phyloP scores from a whole-genome alignment of 1,284 basidiomycete species.

The Termitomyces sp. region DNA sequence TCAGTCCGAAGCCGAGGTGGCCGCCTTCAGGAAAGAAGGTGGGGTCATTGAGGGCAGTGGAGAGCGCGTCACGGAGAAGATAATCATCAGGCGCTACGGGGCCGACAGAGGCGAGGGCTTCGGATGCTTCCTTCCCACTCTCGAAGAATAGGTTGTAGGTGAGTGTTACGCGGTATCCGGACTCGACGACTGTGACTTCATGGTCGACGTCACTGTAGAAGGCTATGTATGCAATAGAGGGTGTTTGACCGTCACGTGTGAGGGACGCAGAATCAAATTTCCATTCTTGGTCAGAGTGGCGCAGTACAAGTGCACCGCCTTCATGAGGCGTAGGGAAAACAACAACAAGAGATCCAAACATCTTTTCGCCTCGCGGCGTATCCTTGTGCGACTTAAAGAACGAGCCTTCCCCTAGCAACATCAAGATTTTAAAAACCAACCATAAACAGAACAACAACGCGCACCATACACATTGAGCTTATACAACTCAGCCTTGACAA shows the following conservation, averaged over 20 bases:
- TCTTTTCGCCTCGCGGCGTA: slow-evolving; percentile 31
- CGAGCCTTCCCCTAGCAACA: slow-evolving; percentile 27
- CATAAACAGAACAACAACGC: background rate
- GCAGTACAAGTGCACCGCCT: slow-evolving; percentile 34
- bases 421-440: background rate
- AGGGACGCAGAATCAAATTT: slow-evolving; percentile 28
- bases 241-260: slow-evolving; percentile 7
- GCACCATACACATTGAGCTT: slow-evolving; percentile 28
- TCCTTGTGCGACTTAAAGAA: slow-evolving; percentile 41
- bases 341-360: slow-evolving; percentile 45
- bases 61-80: slow-evolving; percentile 14
- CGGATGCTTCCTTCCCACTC: background rate
- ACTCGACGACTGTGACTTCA: slow-evolving; percentile 33
- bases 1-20: slow-evolving; percentile 29
- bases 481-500: slow-evolving; percentile 20
- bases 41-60: slow-evolving; percentile 19
- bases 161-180: slow-evolving; percentile 36
- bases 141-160: slow-evolving; percentile 33
- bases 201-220: slow-evolving; percentile 43
- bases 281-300: slow-evolving; percentile 27
- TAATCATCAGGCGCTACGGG: slow-evolving; percentile 11
- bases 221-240: slow-evolving; percentile 27
- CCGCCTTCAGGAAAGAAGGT: slow-evolving; percentile 27
- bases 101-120: background rate
- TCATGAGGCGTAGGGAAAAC: slow-evolving; percentile 36